Conservation (phyloP, 176 grass and related monocot species). For the Cenchrus fungigraminus region DNA sequence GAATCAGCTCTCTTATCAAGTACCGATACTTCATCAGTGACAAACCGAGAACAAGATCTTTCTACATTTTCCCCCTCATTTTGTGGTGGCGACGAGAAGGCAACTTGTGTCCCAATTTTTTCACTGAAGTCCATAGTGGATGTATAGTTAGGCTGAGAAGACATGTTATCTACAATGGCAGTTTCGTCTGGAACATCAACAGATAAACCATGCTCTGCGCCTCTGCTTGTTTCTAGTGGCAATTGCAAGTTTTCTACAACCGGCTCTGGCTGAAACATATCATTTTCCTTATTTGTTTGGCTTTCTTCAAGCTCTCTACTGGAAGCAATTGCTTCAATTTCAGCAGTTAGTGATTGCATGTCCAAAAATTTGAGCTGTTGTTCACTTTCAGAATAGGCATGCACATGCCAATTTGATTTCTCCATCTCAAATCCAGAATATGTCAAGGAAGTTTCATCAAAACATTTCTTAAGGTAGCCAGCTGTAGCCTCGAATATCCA, state of each 20-base stretch:
- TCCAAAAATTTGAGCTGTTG: slow-evolving; percentile 41
- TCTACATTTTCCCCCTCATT: background rate
- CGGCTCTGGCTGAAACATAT: slow-evolving; percentile 26
- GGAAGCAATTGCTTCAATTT: slow-evolving; percentile 52
- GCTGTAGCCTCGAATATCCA: slow-evolving; percentile 69
- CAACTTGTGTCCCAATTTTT: slow-evolving; percentile 6
- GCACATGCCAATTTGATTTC: slow-evolving; percentile 42
- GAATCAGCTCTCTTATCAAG: slow-evolving; percentile 9
- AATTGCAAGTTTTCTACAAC: slow-evolving; percentile 29
- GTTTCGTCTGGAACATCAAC: slow-evolving; percentile 27
- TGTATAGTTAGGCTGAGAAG: slow-evolving; percentile 25
- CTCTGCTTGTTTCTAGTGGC: slow-evolving; percentile 22
- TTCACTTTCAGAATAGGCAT: slow-evolving; percentile 40
- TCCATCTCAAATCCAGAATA: slow-evolving; percentile 50
- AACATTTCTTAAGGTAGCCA: slow-evolving; percentile 67
- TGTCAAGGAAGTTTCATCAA: slow-evolving; percentile 52
- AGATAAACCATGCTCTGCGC: slow-evolving; percentile 21
- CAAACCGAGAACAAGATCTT: slow-evolving; percentile 10
- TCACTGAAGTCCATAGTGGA: slow-evolving; percentile 21
- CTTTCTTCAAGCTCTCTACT: slow-evolving; percentile 25
- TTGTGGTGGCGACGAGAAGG: slow-evolving; percentile 10
- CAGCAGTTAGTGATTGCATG: slow-evolving; percentile 50
- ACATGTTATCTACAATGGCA: slow-evolving; percentile 14
- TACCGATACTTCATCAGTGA: background rate
- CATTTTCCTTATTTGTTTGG: slow-evolving; percentile 21